These are phyloP conservation scores for Stachybotrys elegans DNA, from an alignment of 2,329 filamentous ascomycete genomes.

Conservation along the genomic window DNA sequence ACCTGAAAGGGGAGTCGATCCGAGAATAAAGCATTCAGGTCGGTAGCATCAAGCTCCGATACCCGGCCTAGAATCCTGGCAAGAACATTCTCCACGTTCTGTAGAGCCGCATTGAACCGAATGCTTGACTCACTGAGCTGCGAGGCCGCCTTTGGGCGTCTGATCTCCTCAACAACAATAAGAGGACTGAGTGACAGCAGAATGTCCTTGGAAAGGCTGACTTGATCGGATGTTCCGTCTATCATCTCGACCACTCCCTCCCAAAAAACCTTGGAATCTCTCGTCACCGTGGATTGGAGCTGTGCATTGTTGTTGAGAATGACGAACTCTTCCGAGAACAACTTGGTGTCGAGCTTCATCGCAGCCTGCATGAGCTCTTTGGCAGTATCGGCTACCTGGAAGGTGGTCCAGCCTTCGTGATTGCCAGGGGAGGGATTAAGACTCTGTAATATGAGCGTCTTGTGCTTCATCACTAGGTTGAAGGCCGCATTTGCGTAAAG, in stretches of 20 bases:
- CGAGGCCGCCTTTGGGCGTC: conserved; percentile 42
- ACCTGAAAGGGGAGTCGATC: conserved; percentile 65
- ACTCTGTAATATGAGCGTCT: conserved; percentile 48
- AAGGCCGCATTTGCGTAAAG: conserved; percentile 62
- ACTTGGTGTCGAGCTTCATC: conserved; percentile 38
- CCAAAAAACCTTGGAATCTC: conserved; percentile 52
- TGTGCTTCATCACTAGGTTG: conserved; percentile 59
- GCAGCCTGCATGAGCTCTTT: conserved; percentile 48
- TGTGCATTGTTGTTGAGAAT: conserved; percentile 56
- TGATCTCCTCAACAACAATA: conserved; percentile 70
- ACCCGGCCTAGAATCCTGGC: conserved; percentile 73
- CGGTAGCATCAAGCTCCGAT: conserved; percentile 65
- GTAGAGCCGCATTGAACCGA: conserved; percentile 74
- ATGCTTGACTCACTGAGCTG: conserved; percentile 36
- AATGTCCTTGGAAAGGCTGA: conserved; percentile 70
- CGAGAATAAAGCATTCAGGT: conserved; percentile 66
- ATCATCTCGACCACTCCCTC: conserved; percentile 58
- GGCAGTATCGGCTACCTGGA: conserved; percentile 39
- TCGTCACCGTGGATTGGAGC: conserved; percentile 62
- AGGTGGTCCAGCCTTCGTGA: conserved; percentile 32
- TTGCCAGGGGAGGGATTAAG: conserved; percentile 19
- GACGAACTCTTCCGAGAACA: conserved; percentile 39
- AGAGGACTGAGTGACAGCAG: conserved; percentile 66
- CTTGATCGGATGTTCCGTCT: conserved; percentile 66
- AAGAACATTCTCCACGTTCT: conserved; percentile 51